phyloP scores from a whole-genome alignment of 2,329 filamentous ascomycete species.

The Cordyceps tenuipes region DNA sequence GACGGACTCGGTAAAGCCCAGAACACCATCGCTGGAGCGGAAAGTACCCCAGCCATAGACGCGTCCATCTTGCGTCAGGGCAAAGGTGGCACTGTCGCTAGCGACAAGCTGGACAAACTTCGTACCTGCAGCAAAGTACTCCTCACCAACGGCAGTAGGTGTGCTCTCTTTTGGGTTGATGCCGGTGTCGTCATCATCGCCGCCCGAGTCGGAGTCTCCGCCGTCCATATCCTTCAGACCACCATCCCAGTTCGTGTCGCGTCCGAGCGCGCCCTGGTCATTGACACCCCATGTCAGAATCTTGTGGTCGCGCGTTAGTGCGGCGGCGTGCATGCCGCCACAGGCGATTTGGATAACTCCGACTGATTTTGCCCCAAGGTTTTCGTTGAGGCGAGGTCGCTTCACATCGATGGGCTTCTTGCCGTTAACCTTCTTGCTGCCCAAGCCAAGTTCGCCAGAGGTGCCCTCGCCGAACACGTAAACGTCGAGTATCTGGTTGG shows the following conservation, averaged over 20 bases:
- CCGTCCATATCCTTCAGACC: constrained; percentile 49
- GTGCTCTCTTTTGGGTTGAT: constrained; percentile 67
- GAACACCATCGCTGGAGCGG: constrained; percentile 54
- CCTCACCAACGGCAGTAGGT: constrained; percentile 51
- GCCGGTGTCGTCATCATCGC: constrained; percentile 54
- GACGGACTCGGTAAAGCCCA: constrained; percentile 51
- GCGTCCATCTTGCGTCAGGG: constrained; percentile 62
- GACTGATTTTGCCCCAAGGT: constrained; percentile 49
- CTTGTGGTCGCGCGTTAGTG: constrained; percentile 70
- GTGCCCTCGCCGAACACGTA: constrained; percentile 75
- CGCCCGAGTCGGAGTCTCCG: constrained; percentile 45
- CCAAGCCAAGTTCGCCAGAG: constrained; percentile 76
- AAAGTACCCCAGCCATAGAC: constrained; percentile 85
- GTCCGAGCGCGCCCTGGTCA: constrained; percentile 71
- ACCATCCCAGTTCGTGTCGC: constrained; percentile 62
- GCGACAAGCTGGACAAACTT: constrained; percentile 58
- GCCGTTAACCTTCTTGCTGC: constrained; percentile 53
- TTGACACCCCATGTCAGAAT: constrained; percentile 85
- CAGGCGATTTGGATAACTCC: constrained; percentile 70
- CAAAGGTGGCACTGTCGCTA: constrained; percentile 68
- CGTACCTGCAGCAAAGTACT: constrained; percentile 52
- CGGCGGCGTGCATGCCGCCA: constrained; percentile 75
- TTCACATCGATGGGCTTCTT: constrained; percentile 64
- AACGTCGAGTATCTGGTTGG: constrained; percentile 57
- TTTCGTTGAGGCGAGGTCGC: constrained; percentile 74